These are phyloP conservation scores for Rhizopogon hawkerae DNA, from an alignment of 1,284 basidiomycete genomes.

Conservation along the genomic window DNA sequence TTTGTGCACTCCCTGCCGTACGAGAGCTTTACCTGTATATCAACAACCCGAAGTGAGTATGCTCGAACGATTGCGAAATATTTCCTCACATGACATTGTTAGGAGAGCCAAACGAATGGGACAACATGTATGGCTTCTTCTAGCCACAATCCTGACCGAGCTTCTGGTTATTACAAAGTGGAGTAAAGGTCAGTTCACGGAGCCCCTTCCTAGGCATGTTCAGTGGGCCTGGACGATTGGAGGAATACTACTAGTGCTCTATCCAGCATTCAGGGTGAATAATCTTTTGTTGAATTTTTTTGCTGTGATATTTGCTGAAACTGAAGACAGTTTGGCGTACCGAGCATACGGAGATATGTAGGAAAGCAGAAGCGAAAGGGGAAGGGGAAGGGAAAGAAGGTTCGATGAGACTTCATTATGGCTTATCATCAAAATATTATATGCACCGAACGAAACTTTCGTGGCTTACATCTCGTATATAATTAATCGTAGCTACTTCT, in stretches of 20 bases:
- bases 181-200: constrained; percentile 62
- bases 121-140: constrained; percentile 74
- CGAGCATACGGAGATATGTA: constrained; percentile 39
- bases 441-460: too few species aligned
- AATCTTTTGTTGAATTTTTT: not conserved
- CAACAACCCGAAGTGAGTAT: constrained; percentile 62
- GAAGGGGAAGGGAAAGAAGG: constrained; percentile 28
- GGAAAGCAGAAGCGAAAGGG: constrained; percentile 31
- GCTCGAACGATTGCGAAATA: not conserved
- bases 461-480: not conserved
- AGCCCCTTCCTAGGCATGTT: constrained; percentile 54
- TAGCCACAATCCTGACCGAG: constrained; percentile 75
- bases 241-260: constrained; percentile 48
- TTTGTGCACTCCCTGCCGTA: constrained; percentile 75
- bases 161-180: constrained; percentile 68
- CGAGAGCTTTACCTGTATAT: constrained; percentile 74
- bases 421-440: too few species aligned
- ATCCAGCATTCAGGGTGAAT: constrained; percentile 58
- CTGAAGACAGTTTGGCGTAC: constrained; percentile 42
- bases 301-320: constrained; percentile 4
- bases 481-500: not conserved
- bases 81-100: constrained; percentile 8
- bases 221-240: constrained; percentile 59
- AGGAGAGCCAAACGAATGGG: constrained; percentile 78
- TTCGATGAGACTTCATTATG: not conserved